These are phyloP conservation scores for Huntiella decipiens DNA, from an alignment of 2,329 filamentous ascomycete genomes.

Conservation along the genomic window DNA sequence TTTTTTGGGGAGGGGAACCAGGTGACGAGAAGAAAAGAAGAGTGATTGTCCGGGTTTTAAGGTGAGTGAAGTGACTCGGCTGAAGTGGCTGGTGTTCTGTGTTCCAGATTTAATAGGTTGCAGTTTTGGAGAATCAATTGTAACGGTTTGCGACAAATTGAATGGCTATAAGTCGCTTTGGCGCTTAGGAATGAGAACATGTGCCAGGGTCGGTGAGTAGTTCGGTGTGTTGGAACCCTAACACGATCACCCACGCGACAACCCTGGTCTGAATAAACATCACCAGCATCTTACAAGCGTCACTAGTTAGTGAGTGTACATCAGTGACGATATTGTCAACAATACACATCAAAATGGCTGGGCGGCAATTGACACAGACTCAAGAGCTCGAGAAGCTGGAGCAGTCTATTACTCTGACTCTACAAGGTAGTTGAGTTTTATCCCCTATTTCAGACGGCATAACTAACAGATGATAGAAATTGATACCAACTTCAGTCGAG, in stretches of 20 bases:
- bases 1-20: no score
- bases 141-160: background rate
- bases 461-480: conserved; percentile 47
- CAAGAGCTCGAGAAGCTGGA: conserved; percentile 93
- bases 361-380: conserved; percentile 54
- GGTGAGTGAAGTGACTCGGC: no score
- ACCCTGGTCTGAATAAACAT: background rate
- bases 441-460: background rate
- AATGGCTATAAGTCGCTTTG: no score
- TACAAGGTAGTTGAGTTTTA: conserved; percentile 47
- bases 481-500: conserved; percentile 93
- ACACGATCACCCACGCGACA: no score
- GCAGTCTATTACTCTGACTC: conserved; percentile 85
- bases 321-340: background rate
- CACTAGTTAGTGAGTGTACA: background rate
- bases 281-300: background rate
- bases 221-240: no score
- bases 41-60: no score
- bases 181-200: background rate
- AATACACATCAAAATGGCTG: conserved; percentile 24
- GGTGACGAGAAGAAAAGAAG: no score
- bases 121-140: background rate
- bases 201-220: background rate
- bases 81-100: background rate
- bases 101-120: no score